phyloP scores from a whole-genome alignment of 2,329 filamentous ascomycete genomes.

The Curvularia verruculosa region DNA sequence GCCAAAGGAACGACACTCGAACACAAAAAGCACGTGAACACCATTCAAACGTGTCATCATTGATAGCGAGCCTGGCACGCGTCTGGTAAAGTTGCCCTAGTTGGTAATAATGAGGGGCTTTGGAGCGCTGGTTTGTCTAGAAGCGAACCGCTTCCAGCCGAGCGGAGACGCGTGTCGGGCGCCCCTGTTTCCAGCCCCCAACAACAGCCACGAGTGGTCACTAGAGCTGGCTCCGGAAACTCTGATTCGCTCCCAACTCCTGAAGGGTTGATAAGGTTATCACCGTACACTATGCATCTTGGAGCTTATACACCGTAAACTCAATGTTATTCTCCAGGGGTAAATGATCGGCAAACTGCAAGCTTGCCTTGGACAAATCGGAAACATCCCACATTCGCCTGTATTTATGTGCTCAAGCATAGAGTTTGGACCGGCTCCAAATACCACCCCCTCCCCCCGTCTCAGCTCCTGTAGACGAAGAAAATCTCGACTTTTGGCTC shows the following conservation, averaged over 20 bases:
- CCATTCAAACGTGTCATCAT: no score
- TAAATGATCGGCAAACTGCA: no score
- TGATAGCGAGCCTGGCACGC: not conserved
- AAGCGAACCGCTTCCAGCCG: not conserved
- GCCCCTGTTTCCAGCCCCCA: not conserved
- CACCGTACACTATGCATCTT: not conserved
- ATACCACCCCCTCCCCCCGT: not conserved
- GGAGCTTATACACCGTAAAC: no score
- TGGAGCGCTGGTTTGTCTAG: not conserved
- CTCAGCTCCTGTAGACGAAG: not conserved
- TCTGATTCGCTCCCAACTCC: not conserved
- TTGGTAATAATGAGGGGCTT: not conserved
- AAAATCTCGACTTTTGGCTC: not conserved
- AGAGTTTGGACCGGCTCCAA: not conserved
- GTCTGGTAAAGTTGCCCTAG: not conserved
- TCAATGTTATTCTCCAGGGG: not conserved
- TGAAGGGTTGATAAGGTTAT: not conserved
- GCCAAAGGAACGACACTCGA: no score
- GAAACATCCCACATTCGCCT: not conserved
- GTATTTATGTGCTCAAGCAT: not conserved
- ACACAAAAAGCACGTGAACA: no score
- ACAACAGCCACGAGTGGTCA: not conserved
- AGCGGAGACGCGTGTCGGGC: not conserved
- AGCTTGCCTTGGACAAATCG: not conserved
- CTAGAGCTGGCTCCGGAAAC: not conserved